Evolutionary conservation across 495 filamentous ascomycete genomes (phyloP).

Genomic region (Saxophila tyrrhenica): DNA sequence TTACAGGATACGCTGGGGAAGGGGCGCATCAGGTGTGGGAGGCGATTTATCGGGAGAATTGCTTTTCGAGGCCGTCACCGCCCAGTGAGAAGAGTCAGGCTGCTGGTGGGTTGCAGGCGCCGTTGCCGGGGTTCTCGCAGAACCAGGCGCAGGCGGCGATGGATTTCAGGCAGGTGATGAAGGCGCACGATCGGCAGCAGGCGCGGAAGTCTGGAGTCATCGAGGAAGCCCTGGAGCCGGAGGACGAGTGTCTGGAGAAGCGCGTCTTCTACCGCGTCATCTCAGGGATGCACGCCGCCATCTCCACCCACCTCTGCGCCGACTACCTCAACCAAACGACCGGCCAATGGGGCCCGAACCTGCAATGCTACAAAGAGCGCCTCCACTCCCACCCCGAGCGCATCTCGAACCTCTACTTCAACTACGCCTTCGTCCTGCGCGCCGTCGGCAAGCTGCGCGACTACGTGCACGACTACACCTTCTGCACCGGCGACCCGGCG

Average conservation of each 20-base stretch:
- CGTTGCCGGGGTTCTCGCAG: slow-evolving; percentile 20
- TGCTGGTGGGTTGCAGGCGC: slow-evolving; percentile 3
- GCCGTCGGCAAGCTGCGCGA: slow-evolving; percentile 85
- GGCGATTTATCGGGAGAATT: slow-evolving; percentile 94
- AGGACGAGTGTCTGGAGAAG: slow-evolving; percentile 93
- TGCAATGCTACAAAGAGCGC: slow-evolving; percentile 76
- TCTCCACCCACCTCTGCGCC: slow-evolving; percentile 91
- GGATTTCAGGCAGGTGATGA: slow-evolving; percentile 72
- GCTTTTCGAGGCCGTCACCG: slow-evolving; percentile 59
- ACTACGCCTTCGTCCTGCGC: slow-evolving; percentile 86
- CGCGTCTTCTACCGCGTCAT: slow-evolving; percentile 91
- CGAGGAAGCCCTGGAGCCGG: slow-evolving; percentile 46
- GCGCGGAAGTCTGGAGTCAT: slow-evolving; percentile 29
- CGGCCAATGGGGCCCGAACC: slow-evolving; percentile 85
- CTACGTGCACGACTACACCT: slow-evolving; percentile 73
- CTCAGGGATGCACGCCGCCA: slow-evolving; percentile 95
- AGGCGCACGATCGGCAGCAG: slow-evolving; percentile 57
- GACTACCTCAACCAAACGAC: slow-evolving; percentile 94
- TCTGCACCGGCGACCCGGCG: slow-evolving; percentile 71
- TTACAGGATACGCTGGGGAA: slow-evolving; percentile 81
- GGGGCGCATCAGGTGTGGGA: slow-evolving; percentile 86
- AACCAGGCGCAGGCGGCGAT: slow-evolving; percentile 53
- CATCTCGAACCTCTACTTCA: slow-evolving; percentile 96
- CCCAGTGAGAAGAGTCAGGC: background rate
- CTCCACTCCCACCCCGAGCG: slow-evolving; percentile 77